Evolutionary conservation across 1,139 yeast species (phyloP).

Genomic region (Scheffersomyces stambukii): DNA sequence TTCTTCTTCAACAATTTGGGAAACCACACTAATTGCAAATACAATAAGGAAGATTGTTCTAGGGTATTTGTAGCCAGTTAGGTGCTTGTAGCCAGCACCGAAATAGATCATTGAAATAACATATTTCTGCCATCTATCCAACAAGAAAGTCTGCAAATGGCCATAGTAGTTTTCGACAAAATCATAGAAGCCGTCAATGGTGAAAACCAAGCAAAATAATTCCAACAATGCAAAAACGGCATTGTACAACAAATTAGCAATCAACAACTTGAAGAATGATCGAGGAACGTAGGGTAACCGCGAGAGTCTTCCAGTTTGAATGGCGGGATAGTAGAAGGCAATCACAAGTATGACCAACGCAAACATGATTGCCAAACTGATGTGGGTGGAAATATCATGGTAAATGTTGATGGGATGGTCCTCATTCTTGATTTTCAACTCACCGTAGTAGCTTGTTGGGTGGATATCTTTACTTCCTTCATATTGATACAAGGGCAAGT

Average conservation of each 20-base stretch:
- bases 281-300: slow-evolving; percentile 5
- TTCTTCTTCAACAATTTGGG: slow-evolving; percentile 3
- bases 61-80: slow-evolving; percentile 3
- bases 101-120: slow-evolving; percentile 7
- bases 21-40: slow-evolving; percentile 4
- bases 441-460: slow-evolving; percentile 7
- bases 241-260: slow-evolving; percentile 4
- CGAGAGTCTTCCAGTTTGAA: slow-evolving; percentile 2
- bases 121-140: slow-evolving; percentile 9
- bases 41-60: slow-evolving; percentile 3
- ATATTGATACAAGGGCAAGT: slow-evolving; percentile 10
- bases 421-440: slow-evolving; percentile 9
- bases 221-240: slow-evolving; percentile 5
- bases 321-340: slow-evolving; percentile 6
- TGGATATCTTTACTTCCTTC: slow-evolving; percentile 5
- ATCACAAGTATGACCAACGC: slow-evolving; percentile 5
- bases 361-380: slow-evolving; percentile 7
- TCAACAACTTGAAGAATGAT: slow-evolving; percentile 4
- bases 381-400: slow-evolving; percentile 8
- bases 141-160: slow-evolving; percentile 4
- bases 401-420: slow-evolving; percentile 6
- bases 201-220: slow-evolving; percentile 3
- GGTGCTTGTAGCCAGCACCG: slow-evolving; percentile 8
- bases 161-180: slow-evolving; percentile 6
- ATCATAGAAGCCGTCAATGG: slow-evolving; percentile 6